phyloP scores from a whole-genome alignment of 2,329 filamentous ascomycete species.

The Macrophomina phaseolina region DNA sequence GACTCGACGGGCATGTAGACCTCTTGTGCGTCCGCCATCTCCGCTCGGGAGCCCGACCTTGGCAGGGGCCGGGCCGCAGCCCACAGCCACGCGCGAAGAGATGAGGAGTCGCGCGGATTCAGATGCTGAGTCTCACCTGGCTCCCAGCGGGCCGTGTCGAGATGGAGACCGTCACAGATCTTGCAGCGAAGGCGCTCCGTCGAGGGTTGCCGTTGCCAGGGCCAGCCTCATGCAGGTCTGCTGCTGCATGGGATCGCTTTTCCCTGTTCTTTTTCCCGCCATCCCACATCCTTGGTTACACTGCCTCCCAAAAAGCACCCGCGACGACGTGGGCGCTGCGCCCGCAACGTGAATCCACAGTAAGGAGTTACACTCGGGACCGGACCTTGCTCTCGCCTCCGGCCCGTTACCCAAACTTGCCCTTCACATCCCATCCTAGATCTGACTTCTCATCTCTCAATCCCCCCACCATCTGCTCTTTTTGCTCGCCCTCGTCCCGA shows the following conservation, averaged over 20 bases:
- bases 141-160: not conserved
- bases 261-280: slow-evolving; percentile 17
- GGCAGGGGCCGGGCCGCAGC: not conserved
- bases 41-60: not conserved
- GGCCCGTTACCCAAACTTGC: not conserved
- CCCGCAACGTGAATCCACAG: slow-evolving; percentile 16
- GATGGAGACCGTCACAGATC: slow-evolving; percentile 19
- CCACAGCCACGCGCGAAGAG: not conserved
- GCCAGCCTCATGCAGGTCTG: slow-evolving; percentile 1
- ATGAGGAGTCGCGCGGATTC: not conserved
- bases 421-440: not conserved
- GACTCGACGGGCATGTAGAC: not conserved
- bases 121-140: not conserved
- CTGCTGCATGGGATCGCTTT: not conserved
- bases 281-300: slow-evolving; percentile 16
- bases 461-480: not conserved
- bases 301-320: slow-evolving; percentile 12
- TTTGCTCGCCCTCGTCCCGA: not conserved
- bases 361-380: slow-evolving; percentile 15
- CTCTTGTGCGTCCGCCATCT: not conserved
- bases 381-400: not conserved
- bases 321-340: not conserved
- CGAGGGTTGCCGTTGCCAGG: not conserved
- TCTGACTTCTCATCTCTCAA: not conserved
- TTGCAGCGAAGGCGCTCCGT: not conserved